These are phyloP conservation scores for Epichloe coenophiala DNA, from an alignment of 2,329 filamentous ascomycete genomes.

Conservation along the genomic window DNA sequence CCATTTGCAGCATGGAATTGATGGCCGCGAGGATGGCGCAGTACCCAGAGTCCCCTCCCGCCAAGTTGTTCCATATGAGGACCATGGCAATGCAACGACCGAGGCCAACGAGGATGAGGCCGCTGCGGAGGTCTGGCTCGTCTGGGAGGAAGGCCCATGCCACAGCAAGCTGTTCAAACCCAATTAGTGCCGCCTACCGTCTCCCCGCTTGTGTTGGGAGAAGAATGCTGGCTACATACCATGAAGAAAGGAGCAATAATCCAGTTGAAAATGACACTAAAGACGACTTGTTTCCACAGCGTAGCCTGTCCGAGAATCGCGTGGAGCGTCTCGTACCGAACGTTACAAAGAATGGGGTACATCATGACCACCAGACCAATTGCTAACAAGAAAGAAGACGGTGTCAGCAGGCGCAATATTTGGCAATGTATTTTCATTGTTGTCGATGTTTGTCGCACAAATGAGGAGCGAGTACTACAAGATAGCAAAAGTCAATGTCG, in stretches of 20 bases:
- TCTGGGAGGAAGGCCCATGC: conserved; percentile 57
- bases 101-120: conserved; percentile 69
- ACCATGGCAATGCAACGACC: conserved; percentile 85
- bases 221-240: conserved; percentile 30
- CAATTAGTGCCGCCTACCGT: neutral
- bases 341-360: conserved; percentile 85
- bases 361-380: conserved; percentile 81
- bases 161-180: conserved; percentile 39
- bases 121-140: conserved; percentile 42
- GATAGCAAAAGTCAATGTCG: too few relatives aligned
- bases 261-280: conserved; percentile 73
- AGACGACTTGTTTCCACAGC: conserved; percentile 67
- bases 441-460: too few relatives aligned
- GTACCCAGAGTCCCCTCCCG: conserved; percentile 67
- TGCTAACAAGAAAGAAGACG: conserved; percentile 29
- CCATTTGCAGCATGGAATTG: conserved; percentile 63
- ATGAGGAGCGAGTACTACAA: too few relatives aligned
- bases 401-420: too few relatives aligned
- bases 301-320: conserved; percentile 43
- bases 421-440: too few relatives aligned
- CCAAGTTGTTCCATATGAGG: conserved; percentile 55
- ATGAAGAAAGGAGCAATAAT: conserved; percentile 71
- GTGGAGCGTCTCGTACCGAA: conserved; percentile 64
- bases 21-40: conserved; percentile 68
- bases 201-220: neutral